phyloP scores from a whole-genome alignment of 768 basidiomycete species.

The Cantharellus anzutake region DNA sequence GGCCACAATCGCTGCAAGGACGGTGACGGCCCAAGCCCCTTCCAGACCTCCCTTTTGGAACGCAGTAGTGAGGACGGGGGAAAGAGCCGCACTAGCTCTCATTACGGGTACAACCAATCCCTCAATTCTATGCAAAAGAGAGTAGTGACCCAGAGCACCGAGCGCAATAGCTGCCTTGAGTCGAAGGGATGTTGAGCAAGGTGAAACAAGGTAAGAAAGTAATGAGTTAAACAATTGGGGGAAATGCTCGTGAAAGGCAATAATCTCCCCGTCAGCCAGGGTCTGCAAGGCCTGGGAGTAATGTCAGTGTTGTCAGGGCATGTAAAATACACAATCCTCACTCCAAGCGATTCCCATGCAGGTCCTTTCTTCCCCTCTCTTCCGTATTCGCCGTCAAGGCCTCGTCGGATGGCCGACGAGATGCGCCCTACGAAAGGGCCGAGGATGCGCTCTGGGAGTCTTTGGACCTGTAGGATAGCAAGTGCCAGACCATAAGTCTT shows the following conservation, averaged over 20 bases:
- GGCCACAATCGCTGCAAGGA: background rate
- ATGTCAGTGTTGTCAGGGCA: background rate
- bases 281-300: background rate
- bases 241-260: background rate
- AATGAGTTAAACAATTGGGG: background rate
- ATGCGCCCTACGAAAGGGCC: slow-evolving; percentile 46
- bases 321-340: slow-evolving; percentile 14
- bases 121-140: background rate
- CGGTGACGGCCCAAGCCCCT: background rate
- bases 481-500: slow-evolving; percentile 69
- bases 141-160: background rate
- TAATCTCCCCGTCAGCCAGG: background rate
- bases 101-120: background rate
- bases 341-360: slow-evolving; percentile 59
- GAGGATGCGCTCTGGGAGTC: slow-evolving; percentile 43
- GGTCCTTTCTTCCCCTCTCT: slow-evolving; percentile 83
- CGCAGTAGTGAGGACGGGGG: background rate
- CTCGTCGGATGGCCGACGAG: slow-evolving; percentile 49
- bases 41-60: background rate
- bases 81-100: background rate
- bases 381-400: slow-evolving; percentile 66
- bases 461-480: slow-evolving; percentile 52
- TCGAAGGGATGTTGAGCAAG: background rate
- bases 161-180: background rate
- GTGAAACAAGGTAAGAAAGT: background rate